phyloP scores from a whole-genome alignment of 257 asterid species.

The Przewalskia tangutica region DNA sequence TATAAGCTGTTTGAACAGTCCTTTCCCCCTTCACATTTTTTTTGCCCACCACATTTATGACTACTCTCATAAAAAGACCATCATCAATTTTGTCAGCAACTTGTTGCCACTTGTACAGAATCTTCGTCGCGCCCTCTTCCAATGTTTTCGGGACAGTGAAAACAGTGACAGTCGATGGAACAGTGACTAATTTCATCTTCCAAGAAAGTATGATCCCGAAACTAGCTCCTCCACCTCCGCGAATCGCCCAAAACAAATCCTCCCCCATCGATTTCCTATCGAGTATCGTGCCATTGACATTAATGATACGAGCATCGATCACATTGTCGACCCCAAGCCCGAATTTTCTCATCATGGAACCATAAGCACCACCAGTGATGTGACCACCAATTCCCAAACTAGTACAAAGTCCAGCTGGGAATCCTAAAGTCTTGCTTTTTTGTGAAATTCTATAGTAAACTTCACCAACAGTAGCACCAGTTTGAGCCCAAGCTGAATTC shows the following conservation, averaged over 20 bases:
- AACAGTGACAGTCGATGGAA: not conserved
- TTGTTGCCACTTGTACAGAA: not conserved
- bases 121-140: not conserved
- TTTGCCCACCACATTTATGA: not conserved
- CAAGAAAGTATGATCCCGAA: slow-evolving; percentile 6
- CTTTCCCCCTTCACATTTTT: not conserved
- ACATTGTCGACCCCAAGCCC: slow-evolving; percentile 3
- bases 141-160: not conserved
- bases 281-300: not conserved
- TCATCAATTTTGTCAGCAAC: not conserved
- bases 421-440: not conserved
- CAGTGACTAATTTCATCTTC: not conserved
- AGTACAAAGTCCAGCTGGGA: not conserved
- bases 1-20: not conserved
- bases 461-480: slow-evolving; percentile 6
- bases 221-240: slow-evolving; percentile 4
- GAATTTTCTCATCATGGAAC: not conserved
- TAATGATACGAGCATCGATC: not conserved
- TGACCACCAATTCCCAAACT: slow-evolving; percentile 2
- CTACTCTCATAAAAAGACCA: not conserved
- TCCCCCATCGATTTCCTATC: slow-evolving; percentile 1
- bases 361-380: not conserved
- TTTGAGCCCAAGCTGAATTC: not conserved
- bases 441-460: slow-evolving; percentile 1
- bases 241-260: slow-evolving; percentile 5